Conservation (phyloP, 2,329 filamentous ascomycete genomes). For the Exserohilum rostratum region DNA sequence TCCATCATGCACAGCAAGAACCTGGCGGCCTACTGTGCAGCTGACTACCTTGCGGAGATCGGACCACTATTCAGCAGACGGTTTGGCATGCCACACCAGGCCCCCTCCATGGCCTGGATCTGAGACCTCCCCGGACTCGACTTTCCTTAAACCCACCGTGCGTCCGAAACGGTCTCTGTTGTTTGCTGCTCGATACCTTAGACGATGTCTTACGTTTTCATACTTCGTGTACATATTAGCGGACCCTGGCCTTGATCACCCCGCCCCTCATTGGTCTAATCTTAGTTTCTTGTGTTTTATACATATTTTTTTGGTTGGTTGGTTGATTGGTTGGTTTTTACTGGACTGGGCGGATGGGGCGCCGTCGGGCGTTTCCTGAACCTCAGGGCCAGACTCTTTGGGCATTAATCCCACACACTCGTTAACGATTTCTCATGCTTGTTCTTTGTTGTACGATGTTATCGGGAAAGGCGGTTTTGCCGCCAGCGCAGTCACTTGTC, state of each 20-base stretch:
- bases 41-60: conserved; percentile 85
- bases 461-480: conserved; percentile 8
- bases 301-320: conserved; percentile 10
- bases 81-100: conserved; percentile 27
- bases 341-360: conserved; percentile 18
- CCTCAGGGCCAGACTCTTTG: conserved; percentile 20
- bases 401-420: conserved; percentile 23
- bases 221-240: conserved; percentile 27
- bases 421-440: conserved; percentile 24
- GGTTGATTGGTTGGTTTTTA: conserved; percentile 6
- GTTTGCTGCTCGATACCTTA: conserved; percentile 15
- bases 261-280: conserved; percentile 27
- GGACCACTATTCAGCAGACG: conserved; percentile 60
- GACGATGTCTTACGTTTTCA: conserved; percentile 19
- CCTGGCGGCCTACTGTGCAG: conserved; percentile 73
- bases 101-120: conserved; percentile 46
- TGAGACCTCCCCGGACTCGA: conserved; percentile 15
- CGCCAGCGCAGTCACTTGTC: conserved; percentile 10
- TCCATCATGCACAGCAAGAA: conserved; percentile 71
- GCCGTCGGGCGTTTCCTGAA: conserved; percentile 20
- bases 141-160: conserved; percentile 1
- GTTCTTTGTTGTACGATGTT: conserved; percentile 12
- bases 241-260: conserved; percentile 3
- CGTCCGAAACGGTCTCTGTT: conserved; percentile 8
- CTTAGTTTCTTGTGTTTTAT: conserved; percentile 19